Base-by-base conservation (phyloP, 768 basidiomycete genomes). In the Coprinellus micaceus region DNA sequence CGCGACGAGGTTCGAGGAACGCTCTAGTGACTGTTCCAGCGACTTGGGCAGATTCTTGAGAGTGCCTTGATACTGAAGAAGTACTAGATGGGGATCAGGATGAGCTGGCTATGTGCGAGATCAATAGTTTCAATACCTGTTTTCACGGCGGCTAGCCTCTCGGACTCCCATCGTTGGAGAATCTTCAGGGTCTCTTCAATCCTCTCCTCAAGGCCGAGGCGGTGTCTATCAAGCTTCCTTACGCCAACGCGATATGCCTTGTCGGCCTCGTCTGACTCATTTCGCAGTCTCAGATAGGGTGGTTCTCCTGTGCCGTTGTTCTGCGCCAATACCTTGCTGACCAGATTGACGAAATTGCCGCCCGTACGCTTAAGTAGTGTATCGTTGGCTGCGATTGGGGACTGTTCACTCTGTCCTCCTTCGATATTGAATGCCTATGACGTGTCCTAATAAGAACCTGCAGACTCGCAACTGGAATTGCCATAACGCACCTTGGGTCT, bases 61-160 rank as follows among this genome's bases (percentile, higher is more conserved):
- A 9, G 88, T 91, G 40, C 85, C 88, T 61, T 95, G 91, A 66
- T 91, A 97, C 68, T 95, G 91, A 39, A 89, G 79, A 21, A 97
- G 76, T 3, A 91, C 92, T 89, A 52, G 36, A 30, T 36, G 4
- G 12, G n/a, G 21, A 44, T 9, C 11, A 13, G 7, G 10, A 22
- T 55, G 36, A 36, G 30, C n/a, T 26, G 33, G 22, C 44, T 12
- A 15, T 47, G 17, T 26, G 49, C 30, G 4, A 49, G n/a, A 28
- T 19, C n/a, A 37, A 25, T 17, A 26, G 41, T 41, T 46, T 12
- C 39, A 58, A 21, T 17, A 44, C 91, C 89, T 3, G 89, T 89
- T 76, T 94, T 94, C 56, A 96, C 83, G 3, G 90, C 89, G 24
- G 85, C 74, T 64, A 96, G 73, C 46, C 94, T 76, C 62, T 96